Evolutionary conservation across 305 asterid species (phyloP).

Genomic region (Ajuga reptans): DNA sequence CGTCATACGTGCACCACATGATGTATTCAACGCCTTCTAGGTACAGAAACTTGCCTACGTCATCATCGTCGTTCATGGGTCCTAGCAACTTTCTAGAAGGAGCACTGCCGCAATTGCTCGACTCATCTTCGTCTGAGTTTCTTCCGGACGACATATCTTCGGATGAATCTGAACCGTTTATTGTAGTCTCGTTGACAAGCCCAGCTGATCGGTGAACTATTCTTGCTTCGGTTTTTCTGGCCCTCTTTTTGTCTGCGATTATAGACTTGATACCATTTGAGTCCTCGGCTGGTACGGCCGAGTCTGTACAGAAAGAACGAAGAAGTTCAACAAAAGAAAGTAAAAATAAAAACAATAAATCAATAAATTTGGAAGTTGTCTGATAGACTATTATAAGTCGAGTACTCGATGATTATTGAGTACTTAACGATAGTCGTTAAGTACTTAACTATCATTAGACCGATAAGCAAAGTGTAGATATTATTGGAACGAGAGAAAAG

Average conservation of each 20-base stretch:
- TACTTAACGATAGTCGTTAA: too few species aligned
- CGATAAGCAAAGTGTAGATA: background rate
- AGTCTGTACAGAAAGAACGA: constrained; percentile 35
- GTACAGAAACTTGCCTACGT: constrained; percentile 85
- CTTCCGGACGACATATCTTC: constrained; percentile 10
- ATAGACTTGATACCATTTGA: constrained; percentile 29
- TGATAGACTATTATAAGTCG: too few species aligned
- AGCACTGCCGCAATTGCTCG: constrained; percentile 19
- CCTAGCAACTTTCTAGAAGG: constrained; percentile 27
- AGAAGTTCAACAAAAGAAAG: background rate
- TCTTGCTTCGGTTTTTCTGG: constrained; percentile 30
- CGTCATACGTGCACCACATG: constrained; percentile 99
- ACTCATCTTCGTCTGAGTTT: constrained; percentile 29
- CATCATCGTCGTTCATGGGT: constrained; percentile 40
- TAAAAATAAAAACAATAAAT: background rate
- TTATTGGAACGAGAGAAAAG: constrained; percentile 10
- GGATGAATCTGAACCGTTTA: constrained; percentile 25
- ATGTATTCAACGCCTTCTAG: constrained; percentile 94
- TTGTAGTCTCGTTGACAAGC: constrained; percentile 23
- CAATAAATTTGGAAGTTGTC: too few species aligned
- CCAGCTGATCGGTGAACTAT: constrained; percentile 27
- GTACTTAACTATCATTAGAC: background rate
- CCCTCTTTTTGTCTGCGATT: constrained; percentile 24
- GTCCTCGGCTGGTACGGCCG: constrained; percentile 43
- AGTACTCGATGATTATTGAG: too few species aligned